These are phyloP conservation scores for Leucoagaricus sp. DNA, from an alignment of 1,284 basidiomycete genomes.

Conservation along the genomic window DNA sequence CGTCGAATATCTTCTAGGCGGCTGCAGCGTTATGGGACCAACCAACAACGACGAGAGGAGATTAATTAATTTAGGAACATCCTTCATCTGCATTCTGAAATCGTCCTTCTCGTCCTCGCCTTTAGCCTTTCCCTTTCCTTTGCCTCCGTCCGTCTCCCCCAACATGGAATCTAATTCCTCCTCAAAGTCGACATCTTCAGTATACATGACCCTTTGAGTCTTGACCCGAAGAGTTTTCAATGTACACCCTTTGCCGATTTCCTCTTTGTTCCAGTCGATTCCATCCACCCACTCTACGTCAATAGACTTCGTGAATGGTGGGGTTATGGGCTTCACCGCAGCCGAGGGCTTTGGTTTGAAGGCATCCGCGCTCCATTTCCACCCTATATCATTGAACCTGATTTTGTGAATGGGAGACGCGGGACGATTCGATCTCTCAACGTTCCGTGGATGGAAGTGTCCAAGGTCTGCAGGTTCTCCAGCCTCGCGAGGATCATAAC, in stretches of 20 bases:
- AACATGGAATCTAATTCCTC: no score
- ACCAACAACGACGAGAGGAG: no score
- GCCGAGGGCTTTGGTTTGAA: neutral
- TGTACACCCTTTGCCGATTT: no score
- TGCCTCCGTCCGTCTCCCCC: no score
- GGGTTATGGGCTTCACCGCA: neutral
- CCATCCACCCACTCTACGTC: neutral
- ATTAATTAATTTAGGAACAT: no score
- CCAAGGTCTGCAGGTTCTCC: neutral
- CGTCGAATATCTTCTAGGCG: no score
- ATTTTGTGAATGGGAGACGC: neutral
- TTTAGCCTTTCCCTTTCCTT: no score
- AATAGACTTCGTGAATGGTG: neutral
- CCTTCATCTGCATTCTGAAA: no score
- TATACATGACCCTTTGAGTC: no score
- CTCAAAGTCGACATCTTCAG: no score
- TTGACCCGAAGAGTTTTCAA: neutral
- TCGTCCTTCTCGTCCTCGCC: no score
- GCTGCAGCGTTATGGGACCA: no score
- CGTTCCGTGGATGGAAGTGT: neutral
- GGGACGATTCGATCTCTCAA: neutral
- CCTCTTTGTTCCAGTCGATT: neutral
- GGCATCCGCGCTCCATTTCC: neutral
- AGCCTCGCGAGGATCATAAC: neutral
- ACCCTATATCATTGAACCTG: neutral